Evolutionary conservation across 2,329 filamentous ascomycete genomes (phyloP).

Genomic region (Seiridium cupressi): DNA sequence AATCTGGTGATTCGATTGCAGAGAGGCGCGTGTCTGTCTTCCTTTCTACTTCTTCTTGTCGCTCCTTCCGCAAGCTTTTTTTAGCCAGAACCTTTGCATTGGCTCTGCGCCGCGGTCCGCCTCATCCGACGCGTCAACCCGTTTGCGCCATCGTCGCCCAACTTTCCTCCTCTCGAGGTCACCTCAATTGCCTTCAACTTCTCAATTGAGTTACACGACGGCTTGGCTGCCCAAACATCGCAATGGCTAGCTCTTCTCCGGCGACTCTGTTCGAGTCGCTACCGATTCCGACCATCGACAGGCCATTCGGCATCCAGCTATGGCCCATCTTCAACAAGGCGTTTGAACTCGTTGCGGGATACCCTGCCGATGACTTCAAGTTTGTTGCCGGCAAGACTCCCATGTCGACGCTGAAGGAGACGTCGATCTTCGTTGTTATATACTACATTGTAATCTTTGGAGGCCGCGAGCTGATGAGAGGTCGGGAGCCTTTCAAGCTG

Average conservation of each 20-base stretch:
- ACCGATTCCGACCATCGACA: conserved; percentile 78
- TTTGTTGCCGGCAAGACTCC: conserved; percentile 81
- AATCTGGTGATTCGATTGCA: conserved; percentile 3
- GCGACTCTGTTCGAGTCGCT: conserved; percentile 52
- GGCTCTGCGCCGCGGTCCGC: conserved; percentile 1
- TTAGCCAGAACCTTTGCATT: conserved; percentile 26
- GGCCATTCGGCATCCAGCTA: conserved; percentile 85
- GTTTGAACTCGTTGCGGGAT: conserved; percentile 75
- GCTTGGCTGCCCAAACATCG: background rate
- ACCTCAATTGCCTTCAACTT: background rate
- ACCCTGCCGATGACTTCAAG: conserved; percentile 80
- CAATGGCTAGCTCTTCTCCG: conserved; percentile 28
- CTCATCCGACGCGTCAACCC: background rate
- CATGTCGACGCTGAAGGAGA: conserved; percentile 86
- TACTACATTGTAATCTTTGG: conserved; percentile 96
- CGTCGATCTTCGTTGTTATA: conserved; percentile 73
- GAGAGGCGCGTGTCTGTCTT: background rate
- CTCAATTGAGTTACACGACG: background rate
- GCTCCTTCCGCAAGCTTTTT: conserved; percentile 38
- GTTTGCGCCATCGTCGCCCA: background rate
- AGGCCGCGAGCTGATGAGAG: conserved; percentile 88
- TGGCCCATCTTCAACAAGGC: conserved; percentile 94
- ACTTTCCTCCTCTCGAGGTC: background rate
- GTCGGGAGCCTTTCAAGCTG: conserved; percentile 80
- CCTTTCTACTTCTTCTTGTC: conserved; percentile 28